Conservation (phyloP, 768 basidiomycete genomes). For the Psilocybe cyanescens region DNA sequence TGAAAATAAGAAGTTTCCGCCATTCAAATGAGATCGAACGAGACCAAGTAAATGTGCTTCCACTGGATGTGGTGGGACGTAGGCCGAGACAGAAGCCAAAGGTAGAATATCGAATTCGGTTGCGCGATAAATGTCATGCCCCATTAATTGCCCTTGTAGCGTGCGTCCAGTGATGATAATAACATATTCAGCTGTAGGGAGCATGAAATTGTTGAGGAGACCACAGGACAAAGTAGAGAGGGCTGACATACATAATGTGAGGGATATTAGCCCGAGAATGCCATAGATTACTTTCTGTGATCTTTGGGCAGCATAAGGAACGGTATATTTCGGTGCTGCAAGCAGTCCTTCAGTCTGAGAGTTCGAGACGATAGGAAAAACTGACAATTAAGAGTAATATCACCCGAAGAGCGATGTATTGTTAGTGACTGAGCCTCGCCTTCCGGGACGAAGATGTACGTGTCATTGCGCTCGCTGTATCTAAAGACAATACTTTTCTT, state of each 20-base stretch:
- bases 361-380: conserved; percentile 8
- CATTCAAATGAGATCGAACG: conserved; percentile 79
- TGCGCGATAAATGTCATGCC: conserved; percentile 87
- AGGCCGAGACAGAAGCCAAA: conserved; percentile 67
- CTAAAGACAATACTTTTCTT: conserved; percentile 37
- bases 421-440: conserved; percentile 70
- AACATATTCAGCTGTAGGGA: conserved; percentile 85
- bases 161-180: conserved; percentile 86
- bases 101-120: conserved; percentile 93
- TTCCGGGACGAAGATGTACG: conserved; percentile 79
- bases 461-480: conserved; percentile 71
- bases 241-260: conserved; percentile 65
- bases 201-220: conserved; percentile 1
- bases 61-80: conserved; percentile 77
- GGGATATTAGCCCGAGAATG: conserved; percentile 76
- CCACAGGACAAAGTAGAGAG: background rate
- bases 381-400: conserved; percentile 73
- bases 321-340: conserved; percentile 55
- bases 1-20: conserved; percentile 87
- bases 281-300: conserved; percentile 73
- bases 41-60: conserved; percentile 89
- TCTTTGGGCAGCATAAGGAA: conserved; percentile 58
- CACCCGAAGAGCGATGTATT: conserved; percentile 74
- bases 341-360: conserved; percentile 2
- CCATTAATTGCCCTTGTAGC: conserved; percentile 76